Conservation (phyloP, 257 asterid genomes). For the Ballota nigra region DNA sequence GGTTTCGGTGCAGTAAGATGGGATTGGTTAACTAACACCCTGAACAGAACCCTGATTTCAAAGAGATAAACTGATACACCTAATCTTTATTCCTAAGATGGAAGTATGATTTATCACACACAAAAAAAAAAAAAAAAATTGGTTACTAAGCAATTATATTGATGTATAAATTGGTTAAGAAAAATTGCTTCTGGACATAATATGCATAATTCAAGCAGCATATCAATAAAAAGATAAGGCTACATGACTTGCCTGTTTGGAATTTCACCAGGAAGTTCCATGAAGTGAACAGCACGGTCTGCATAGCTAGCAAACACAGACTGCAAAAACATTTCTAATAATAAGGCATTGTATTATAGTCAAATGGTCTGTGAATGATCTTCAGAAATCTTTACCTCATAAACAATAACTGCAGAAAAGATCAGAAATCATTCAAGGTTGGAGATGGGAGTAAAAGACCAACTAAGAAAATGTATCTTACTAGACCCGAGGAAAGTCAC, state of each 20-base stretch:
- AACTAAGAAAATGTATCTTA: neutral
- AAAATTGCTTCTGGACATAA: neutral
- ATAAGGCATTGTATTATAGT: conserved; percentile 13
- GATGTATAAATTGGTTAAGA: neutral
- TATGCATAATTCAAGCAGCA: conserved; percentile 1
- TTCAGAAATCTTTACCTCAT: neutral
- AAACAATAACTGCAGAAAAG: conserved; percentile 1
- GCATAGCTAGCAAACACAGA: conserved; percentile 86
- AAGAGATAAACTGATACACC: neutral
- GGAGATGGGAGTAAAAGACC: neutral
- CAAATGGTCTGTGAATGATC: neutral
- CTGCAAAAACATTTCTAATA: conserved; percentile 41
- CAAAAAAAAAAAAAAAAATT: neutral
- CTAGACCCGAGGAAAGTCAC: conserved; percentile 5
- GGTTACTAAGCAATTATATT: neutral
- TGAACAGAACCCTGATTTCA: neutral
- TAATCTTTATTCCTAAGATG: neutral
- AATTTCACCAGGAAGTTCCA: conserved; percentile 99
- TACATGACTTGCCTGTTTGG: conserved; percentile 71
- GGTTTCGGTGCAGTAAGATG: neutral
- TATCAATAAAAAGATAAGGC: conserved; percentile 9
- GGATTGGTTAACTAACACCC: neutral
- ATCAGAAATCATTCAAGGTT: neutral
- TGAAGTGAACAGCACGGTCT: conserved; percentile 93
- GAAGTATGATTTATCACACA: neutral